phyloP scores from a whole-genome alignment of 495 filamentous ascomycete species.

The Xylaria castorea region DNA sequence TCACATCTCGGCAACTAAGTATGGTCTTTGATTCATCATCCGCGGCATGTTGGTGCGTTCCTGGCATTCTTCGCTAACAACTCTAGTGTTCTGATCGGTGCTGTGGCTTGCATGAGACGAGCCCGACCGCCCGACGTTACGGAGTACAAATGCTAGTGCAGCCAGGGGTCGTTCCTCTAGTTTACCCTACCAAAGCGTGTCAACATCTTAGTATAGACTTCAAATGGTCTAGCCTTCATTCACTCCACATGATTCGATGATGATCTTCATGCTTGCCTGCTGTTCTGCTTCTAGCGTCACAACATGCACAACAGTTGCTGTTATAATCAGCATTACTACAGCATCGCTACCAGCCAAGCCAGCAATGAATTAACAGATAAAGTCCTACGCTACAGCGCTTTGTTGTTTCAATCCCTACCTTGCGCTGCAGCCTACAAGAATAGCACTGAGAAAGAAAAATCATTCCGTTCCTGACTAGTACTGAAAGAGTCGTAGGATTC shows the following conservation, averaged over 20 bases:
- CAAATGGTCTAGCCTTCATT: slow-evolving; percentile 13
- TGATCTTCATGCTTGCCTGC: not conserved
- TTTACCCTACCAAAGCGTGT: not conserved
- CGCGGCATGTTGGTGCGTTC: slow-evolving; percentile 25
- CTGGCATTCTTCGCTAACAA: slow-evolving; percentile 14
- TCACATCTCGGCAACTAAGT: not conserved
- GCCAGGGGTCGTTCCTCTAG: slow-evolving; percentile 12
- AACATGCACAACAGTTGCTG: not conserved
- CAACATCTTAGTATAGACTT: not conserved
- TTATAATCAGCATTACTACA: not conserved
- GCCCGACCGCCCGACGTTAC: not conserved
- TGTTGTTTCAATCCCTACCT: not conserved
- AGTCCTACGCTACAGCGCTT: not conserved
- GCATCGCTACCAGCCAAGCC: not conserved
- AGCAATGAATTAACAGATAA: not conserved
- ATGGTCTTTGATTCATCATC: not conserved
- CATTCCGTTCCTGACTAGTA: slow-evolving; percentile 22
- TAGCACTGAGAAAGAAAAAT: not conserved
- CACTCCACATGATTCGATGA: slow-evolving; percentile 7
- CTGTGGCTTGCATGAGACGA: slow-evolving; percentile 20
- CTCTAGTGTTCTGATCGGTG: slow-evolving; percentile 19
- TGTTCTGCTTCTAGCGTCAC: slow-evolving; percentile 5
- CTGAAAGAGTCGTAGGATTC: slow-evolving; percentile 14
- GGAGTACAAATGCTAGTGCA: slow-evolving; percentile 15
- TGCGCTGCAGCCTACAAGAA: not conserved